phyloP scores from a whole-genome alignment of 2,329 filamentous ascomycete species.

The Talaromyces verruculosus region DNA sequence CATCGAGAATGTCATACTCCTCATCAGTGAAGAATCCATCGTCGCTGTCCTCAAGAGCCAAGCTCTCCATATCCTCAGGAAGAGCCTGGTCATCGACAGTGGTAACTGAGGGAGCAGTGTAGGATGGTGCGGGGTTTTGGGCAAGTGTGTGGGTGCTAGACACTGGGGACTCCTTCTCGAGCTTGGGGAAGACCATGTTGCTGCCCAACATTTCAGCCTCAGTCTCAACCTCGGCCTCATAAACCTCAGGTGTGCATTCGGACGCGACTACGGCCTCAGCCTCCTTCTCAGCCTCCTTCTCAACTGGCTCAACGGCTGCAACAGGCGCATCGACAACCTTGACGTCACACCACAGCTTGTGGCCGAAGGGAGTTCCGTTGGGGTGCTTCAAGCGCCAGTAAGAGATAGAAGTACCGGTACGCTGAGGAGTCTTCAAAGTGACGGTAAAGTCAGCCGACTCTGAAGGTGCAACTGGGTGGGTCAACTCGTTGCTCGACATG shows the following conservation, averaged over 20 bases:
- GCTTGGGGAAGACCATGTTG: conserved; percentile 94
- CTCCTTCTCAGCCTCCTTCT: conserved; percentile 23
- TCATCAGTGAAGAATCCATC: conserved; percentile 92
- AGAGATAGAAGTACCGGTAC: conserved; percentile 78
- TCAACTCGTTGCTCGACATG: conserved; percentile 77
- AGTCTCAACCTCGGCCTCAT: conserved; percentile 29
- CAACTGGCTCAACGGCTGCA: conserved; percentile 7
- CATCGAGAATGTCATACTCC: conserved; percentile 96
- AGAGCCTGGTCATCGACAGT: conserved; percentile 54
- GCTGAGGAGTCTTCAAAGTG: conserved; percentile 74
- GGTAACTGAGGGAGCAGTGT: conserved; percentile 38
- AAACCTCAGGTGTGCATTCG: not conserved
- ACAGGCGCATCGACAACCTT: conserved; percentile 52
- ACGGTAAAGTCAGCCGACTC: conserved; percentile 80
- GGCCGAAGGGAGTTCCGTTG: conserved; percentile 80
- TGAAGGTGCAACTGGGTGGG: conserved; percentile 67
- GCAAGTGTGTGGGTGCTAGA: conserved; percentile 65
- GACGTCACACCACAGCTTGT: conserved; percentile 94
- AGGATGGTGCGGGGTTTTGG: conserved; percentile 45
- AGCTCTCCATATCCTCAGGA: conserved; percentile 45
- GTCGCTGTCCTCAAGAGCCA: conserved; percentile 36
- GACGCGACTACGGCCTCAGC: conserved; percentile 26
- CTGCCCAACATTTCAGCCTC: conserved; percentile 43
- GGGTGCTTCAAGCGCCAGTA: conserved; percentile 92
- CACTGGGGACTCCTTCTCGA: conserved; percentile 88